Base-by-base conservation (phyloP, 306 rosid species). In the Nissolia schottii region DNA sequence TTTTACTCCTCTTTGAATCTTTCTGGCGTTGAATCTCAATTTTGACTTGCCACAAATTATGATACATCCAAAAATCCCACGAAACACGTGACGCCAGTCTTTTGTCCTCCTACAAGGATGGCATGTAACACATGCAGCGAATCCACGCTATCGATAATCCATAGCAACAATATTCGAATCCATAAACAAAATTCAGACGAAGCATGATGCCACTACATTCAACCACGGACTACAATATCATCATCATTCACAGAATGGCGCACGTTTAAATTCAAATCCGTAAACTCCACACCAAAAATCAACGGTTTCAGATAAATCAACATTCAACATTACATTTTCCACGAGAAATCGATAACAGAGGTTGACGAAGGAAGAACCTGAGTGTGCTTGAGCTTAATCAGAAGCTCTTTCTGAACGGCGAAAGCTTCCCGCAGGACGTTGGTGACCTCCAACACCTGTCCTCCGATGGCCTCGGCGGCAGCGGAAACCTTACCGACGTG, bases 401-500 rank as follows among this genome's bases (percentile, higher is more conserved):
- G 78, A 51, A 93, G 96, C 77, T 86, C 87, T 75, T 78, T 90
- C 82, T 87, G 97, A 56, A 70, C 85, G 73, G 43, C 28, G 64
- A 93, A 93, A 57, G 97, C 98, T 64, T 93, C 87, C 55, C 37
- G 75, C 10, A 93, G 58, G 72, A 83, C 20, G 73, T 77, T 78
- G 7, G 96, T 83, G 19, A 67, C 80, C 12, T 83, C 90, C 82
- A 83, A 66, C 10, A 87, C 97, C 81, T 80, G 85, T 55, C 96
- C 98, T 45, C 98, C 97, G 54, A 93, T 88, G 72, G 71, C 75
- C 83, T 93, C 92, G n/a, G 97, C 97, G 2, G 96, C 90, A 25
- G 57, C 37, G 7, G 63, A 67, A 80, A 90, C 72, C 80, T 83
- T 87, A 53, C 70, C 82, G 38, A 93, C 27, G 64, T 72, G 77